Base-by-base conservation (phyloP, 306 rosid genomes). In the Cajanus cajan region DNA sequence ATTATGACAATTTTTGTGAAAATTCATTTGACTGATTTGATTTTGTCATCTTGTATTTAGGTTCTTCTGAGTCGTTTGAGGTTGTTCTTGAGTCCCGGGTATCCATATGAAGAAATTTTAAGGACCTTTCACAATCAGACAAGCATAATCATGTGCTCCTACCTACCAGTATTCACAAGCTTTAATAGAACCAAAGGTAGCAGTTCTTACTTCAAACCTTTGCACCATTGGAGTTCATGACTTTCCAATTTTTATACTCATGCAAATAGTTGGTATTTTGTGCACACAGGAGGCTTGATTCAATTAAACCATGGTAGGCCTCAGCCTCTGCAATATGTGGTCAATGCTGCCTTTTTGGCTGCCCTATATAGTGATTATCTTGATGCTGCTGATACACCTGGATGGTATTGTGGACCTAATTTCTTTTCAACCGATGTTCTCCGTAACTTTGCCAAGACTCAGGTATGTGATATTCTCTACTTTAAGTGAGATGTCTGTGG, bases 331-430 rank as follows among this genome's bases (percentile, higher is more conserved):
- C 98, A 94, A 72, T 92, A 94, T 72, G 89, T 90, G 11, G 98
- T 89, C 84, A 94, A 94, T 85, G 96, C 98, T 63, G 98, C 98
- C 82, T 94, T 94, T 87, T 83, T 94, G 79, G 98, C 98, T 68
- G 79, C 98, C 62, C 79, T 94, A 76, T 94, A 84, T 78, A 92
- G 97, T 82, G 98, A 94, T 82, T 94, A 94, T 83, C 96, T 94
- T 57, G 98, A 94, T 16, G 98, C 98, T 47, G 96, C 98, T 28
- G 97, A 94, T 85, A 94, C 97, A 14, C 98, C 98, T 73, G 98
- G 98, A 44, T 94, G 98, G 98, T 90, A 94, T 77, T 94, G 98
- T 86, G 98, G 98, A 82, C 97, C 98, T 74, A 89, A 90, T 81
- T 94, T 94, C 89, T 94, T 83, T 82, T 90, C 97, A 74, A 92